Base-by-base conservation (phyloP, 2,329 filamentous ascomycete species). In the Raffaelea deltoideospora region DNA sequence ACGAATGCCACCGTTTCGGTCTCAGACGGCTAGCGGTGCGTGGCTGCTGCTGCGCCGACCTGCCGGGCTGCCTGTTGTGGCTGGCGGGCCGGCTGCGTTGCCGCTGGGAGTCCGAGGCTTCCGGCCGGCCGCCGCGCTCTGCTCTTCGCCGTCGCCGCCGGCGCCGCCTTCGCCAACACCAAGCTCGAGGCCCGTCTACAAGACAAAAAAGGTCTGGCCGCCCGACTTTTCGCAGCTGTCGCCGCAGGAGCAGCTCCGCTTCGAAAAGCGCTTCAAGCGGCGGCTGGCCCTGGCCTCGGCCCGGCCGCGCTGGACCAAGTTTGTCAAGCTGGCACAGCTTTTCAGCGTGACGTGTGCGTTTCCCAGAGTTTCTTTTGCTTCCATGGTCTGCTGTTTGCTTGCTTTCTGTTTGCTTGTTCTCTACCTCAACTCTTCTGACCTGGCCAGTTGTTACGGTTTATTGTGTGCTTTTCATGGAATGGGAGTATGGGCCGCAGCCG, bases 181-280 rank as follows among this genome's bases (percentile, higher is more conserved):
- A n/a, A 7, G n/a, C 22, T 20, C 9, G 11, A 26, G 2, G 29
- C 32, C 9, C 18, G 22, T 26, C 34, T 77, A 72, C 59, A 70
- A 63, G 49, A 70, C 75, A 34, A 78, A 81, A 57, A 81, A 79
- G 52, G 61, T 72, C 45, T 88, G 82, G 82, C 82, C 82, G 39
- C 82, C 82, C 11, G 76, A 86, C 55, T 81, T 88, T 56, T 60
- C 65, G 43, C 69, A 72, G 51, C 67, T 88, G 41, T 73, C 73
- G 27, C 60, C 65, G 33, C 79, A 80, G 54, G 74, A 86, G 50
- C 77, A 87, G 56, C 79, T 87, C 52, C 69, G 75, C 31, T 77
- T 85, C 47, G 82, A 88, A 62, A 76, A 80, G 54, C 77, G 79
- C 51, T 87, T 79, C 58, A 80, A 84, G 58, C 67, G 82, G 36